Evolutionary conservation across 768 basidiomycete species (phyloP).

Genomic region (Hericium rajendrae): DNA sequence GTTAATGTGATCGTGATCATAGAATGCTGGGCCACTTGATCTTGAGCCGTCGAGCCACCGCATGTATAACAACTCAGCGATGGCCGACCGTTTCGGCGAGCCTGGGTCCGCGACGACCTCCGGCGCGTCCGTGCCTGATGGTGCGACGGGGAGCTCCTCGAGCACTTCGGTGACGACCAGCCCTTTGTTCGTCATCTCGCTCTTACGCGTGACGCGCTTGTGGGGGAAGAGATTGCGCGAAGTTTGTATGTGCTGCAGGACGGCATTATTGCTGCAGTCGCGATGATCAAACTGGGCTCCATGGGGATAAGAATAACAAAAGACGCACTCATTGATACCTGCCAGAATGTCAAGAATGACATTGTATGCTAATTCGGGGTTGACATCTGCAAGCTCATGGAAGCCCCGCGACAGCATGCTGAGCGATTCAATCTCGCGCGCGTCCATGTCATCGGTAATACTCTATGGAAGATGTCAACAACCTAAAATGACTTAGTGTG

Average conservation of each 20-base stretch:
- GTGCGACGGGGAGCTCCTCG: slow-evolving; percentile 30
- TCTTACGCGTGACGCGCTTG: slow-evolving; percentile 66
- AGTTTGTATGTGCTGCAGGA: slow-evolving; percentile 76
- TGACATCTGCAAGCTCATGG: slow-evolving; percentile 70
- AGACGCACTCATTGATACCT: slow-evolving; percentile 82
- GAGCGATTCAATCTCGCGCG: slow-evolving; percentile 78
- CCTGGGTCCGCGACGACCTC: slow-evolving; percentile 14
- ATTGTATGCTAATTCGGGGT: slow-evolving; percentile 79
- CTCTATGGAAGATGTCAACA: slow-evolving; percentile 30
- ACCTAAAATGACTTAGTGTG: not conserved
- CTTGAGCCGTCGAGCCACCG: slow-evolving; percentile 91
- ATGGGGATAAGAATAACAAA: not conserved
- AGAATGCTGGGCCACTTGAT: slow-evolving; percentile 81
- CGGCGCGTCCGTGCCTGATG: slow-evolving; percentile 32
- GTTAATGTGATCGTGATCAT: slow-evolving; percentile 11
- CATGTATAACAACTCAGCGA: slow-evolving; percentile 94
- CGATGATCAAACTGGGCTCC: slow-evolving; percentile 1
- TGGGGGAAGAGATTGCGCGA: slow-evolving; percentile 76
- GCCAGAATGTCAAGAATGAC: slow-evolving; percentile 82
- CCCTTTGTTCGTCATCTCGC: slow-evolving; percentile 79
- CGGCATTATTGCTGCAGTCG: slow-evolving; percentile 52
- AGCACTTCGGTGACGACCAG: slow-evolving; percentile 79
- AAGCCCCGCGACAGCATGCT: slow-evolving; percentile 89
- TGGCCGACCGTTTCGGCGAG: slow-evolving; percentile 63
- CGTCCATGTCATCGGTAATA: slow-evolving; percentile 78